Evolutionary conservation across 108 stramenopile genomes (phyloP), one percentile per base, ranked within the genome.

Genomic region (Fragilariopsis cylindrus): DNA sequence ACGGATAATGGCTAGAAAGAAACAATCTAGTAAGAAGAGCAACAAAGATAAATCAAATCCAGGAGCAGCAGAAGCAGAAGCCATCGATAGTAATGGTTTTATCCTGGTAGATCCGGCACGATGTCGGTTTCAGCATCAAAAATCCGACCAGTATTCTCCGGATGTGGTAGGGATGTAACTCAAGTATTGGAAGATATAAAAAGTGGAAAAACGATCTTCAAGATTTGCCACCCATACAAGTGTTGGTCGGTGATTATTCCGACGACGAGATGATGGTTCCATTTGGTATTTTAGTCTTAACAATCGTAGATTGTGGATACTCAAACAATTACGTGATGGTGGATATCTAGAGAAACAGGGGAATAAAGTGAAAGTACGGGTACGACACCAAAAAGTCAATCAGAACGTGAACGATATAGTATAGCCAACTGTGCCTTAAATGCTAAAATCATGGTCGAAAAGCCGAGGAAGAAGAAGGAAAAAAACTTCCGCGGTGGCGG

Each of bases 251-350:
- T 40, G 81, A 81, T 41, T 76, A 87, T 56, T 39, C 76, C 41
- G 60, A 39, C 16, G 76, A 74, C 21, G 87, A 92, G 88, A 84
- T 9, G 7, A 53, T 53, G 52, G 52, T 42, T 39, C 30, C 0
- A 57, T 19, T 7, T 96, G 95, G 87, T 98, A 96, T 45, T 96
- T 96, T 72, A 92, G 92, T 7, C 81, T 98, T 15, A 98, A 98
- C 81, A 98, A 96, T 79, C 81, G 96, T 50, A 74, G 97, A 52
- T 72, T 98, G 9, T 98, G 89, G 89, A 95, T 98, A 9, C 69
- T 96, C 49, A 98, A 98, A 84, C 79, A 84, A 71, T 87, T 90
- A 50, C 79, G 85, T 30, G 83, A 89, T 47, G 92, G 91, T 70
- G 91, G 92, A 40, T 74, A 91, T 62, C 69, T 92, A 11, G 55